A percentile compares a stretch with the other conserved stretches of the same genome.
Conservation (phyloP, 257 asterid genomes). For the Leptodermis oblonga region DNA sequence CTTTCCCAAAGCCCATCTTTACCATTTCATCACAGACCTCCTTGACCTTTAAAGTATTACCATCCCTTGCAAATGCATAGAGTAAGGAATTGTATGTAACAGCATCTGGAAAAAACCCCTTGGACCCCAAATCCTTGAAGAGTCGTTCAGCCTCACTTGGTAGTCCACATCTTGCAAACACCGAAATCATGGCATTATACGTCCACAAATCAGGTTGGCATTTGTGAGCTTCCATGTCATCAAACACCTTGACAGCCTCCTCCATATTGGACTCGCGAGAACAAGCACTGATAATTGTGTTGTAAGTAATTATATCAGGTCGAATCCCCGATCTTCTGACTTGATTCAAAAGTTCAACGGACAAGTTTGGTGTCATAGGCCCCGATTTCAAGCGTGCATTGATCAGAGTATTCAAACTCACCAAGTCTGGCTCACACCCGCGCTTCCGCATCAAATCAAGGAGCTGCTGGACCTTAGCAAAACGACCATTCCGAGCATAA, state of each 20-base stretch:
- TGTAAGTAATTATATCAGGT: slow-evolving; percentile 89
- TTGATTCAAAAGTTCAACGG: slow-evolving; percentile 60
- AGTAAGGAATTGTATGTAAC: slow-evolving; percentile 89
- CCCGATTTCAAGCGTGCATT: slow-evolving; percentile 83
- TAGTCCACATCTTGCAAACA: slow-evolving; percentile 81
- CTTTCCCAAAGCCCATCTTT: slow-evolving; percentile 73
- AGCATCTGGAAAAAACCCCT: slow-evolving; percentile 78
- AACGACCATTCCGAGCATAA: slow-evolving; percentile 77
- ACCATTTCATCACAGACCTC: slow-evolving; percentile 72
- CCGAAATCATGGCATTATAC: slow-evolving; percentile 91
- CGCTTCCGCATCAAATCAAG: slow-evolving; percentile 77
- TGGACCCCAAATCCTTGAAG: slow-evolving; percentile 59
- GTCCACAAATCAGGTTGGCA: slow-evolving; percentile 99
- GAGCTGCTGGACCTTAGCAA: slow-evolving; percentile 66
- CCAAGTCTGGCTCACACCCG: slow-evolving; percentile 85
- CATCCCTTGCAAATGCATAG: slow-evolving; percentile 84
- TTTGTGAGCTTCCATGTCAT: slow-evolving; percentile 62
- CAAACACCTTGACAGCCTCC: slow-evolving; percentile 72
- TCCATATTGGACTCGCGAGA: slow-evolving; percentile 79
- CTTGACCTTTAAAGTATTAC: slow-evolving; percentile 68
- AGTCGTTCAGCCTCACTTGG: slow-evolving; percentile 73
- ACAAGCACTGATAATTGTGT: slow-evolving; percentile 89
- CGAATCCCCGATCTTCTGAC: slow-evolving; percentile 74
- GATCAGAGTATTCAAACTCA: slow-evolving; percentile 88
- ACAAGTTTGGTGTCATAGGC: slow-evolving; percentile 59